Evolutionary conservation across 768 basidiomycete genomes (phyloP).

Genomic region (Lactifluus rugatus): DNA sequence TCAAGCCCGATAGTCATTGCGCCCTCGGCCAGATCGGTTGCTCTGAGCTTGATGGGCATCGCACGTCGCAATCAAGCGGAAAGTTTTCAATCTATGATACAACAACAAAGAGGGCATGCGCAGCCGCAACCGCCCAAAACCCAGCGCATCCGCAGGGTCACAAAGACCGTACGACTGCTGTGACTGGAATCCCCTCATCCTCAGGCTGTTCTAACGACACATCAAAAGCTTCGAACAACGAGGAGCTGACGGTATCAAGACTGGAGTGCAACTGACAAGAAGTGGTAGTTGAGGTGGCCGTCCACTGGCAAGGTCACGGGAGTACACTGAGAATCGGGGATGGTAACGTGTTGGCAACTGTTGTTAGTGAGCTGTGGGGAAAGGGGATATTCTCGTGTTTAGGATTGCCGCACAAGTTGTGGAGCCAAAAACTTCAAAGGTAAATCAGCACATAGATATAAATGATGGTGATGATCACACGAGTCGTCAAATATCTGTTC

Average conservation of each 20-base stretch:
- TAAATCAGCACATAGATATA: neutral
- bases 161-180: neutral
- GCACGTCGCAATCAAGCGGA: neutral
- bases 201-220: neutral
- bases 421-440: neutral
- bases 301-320: neutral
- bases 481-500: too few species aligned
- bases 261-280: neutral
- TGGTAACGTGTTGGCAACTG: neutral
- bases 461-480: neutral
- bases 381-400: neutral
- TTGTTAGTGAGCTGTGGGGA: neutral
- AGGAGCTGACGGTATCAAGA: neutral
- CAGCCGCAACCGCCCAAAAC: neutral
- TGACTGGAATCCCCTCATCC: neutral
- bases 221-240: neutral
- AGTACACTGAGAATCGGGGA: neutral
- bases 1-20: neutral
- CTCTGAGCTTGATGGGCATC: neutral
- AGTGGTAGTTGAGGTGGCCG: neutral
- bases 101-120: neutral
- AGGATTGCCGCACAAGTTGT: neutral
- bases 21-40: neutral
- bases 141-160: neutral
- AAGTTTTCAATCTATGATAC: neutral